Evolutionary conservation across 1,284 basidiomycete species (phyloP).

Genomic region (Microbotryum intermedium): DNA sequence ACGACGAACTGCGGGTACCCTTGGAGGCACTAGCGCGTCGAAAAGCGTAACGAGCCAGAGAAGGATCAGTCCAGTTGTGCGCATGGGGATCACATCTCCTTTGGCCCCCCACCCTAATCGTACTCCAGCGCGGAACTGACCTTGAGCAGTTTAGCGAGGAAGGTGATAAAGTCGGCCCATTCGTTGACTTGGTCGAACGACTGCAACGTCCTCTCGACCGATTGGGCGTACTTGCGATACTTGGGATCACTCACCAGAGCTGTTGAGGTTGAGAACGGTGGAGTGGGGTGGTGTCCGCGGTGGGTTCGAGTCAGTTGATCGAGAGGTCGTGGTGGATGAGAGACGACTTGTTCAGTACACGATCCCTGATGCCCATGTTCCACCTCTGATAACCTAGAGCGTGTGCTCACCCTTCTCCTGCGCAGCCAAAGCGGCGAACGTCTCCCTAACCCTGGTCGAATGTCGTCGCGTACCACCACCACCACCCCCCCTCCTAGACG

Average conservation of each 20-base stretch:
- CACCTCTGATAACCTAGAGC: background rate
- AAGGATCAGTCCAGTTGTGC: background rate
- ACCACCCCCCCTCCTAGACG: too few relatives aligned
- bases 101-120: too few relatives aligned
- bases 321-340: background rate
- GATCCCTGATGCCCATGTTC: background rate
- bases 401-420: slow-evolving; percentile 10
- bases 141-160: slow-evolving; percentile 89
- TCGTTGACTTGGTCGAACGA: slow-evolving; percentile 95
- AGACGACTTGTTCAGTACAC: background rate
- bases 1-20: slow-evolving; percentile 84
- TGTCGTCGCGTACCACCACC: too few relatives aligned
- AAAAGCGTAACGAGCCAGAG: background rate
- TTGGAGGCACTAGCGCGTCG: slow-evolving; percentile 67
- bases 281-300: background rate
- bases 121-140: slow-evolving; percentile 43
- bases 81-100: background rate
- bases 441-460: slow-evolving; percentile 1
- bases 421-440: slow-evolving; percentile 8
- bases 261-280: background rate
- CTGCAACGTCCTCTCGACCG: slow-evolving; percentile 84
- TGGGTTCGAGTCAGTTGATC: background rate
- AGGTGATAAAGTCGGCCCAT: slow-evolving; percentile 99
- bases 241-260: slow-evolving; percentile 59
- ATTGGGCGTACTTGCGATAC: slow-evolving; percentile 85